Conservation (phyloP, 768 basidiomycete genomes). For the Psilocybe tampanensis region DNA sequence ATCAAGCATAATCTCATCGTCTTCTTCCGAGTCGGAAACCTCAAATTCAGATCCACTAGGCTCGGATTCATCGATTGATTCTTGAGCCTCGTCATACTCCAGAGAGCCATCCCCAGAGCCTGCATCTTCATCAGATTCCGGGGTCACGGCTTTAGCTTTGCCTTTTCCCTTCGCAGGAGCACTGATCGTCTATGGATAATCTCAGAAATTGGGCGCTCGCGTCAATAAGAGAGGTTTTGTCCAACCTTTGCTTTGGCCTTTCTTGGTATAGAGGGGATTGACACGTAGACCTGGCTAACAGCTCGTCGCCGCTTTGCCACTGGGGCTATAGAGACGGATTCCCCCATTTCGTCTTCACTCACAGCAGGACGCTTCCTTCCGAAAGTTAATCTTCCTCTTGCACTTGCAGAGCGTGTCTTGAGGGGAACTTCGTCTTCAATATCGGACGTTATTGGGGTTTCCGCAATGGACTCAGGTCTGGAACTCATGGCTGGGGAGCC, state of each 20-base stretch:
- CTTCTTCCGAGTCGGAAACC: constrained; percentile 39
- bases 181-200: constrained; percentile 9
- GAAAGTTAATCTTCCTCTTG: constrained; percentile 16
- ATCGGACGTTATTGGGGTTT: constrained; percentile 61
- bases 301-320: constrained; percentile 38
- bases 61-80: constrained; percentile 49
- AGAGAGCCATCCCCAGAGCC: constrained; percentile 26
- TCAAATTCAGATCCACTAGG: constrained; percentile 66
- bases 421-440: constrained; percentile 26
- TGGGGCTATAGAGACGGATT: constrained; percentile 25
- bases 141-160: constrained; percentile 32
- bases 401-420: constrained; percentile 21
- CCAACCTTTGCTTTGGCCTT: constrained; percentile 29
- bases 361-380: constrained; percentile 28
- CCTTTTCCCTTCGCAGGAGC: constrained; percentile 30
- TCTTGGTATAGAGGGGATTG: constrained; percentile 24
- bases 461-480: constrained; percentile 41
- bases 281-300: constrained; percentile 36
- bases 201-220: background rate
- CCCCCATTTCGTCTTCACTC: constrained; percentile 24
- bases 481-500: constrained; percentile 56
- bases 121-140: constrained; percentile 34
- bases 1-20: constrained; percentile 56
- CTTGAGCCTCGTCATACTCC: constrained; percentile 29
- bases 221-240: constrained; percentile 1